These are phyloP conservation scores for Wallacemonas collosoma DNA, from an alignment of 208 protist species.

Conservation along the genomic window DNA sequence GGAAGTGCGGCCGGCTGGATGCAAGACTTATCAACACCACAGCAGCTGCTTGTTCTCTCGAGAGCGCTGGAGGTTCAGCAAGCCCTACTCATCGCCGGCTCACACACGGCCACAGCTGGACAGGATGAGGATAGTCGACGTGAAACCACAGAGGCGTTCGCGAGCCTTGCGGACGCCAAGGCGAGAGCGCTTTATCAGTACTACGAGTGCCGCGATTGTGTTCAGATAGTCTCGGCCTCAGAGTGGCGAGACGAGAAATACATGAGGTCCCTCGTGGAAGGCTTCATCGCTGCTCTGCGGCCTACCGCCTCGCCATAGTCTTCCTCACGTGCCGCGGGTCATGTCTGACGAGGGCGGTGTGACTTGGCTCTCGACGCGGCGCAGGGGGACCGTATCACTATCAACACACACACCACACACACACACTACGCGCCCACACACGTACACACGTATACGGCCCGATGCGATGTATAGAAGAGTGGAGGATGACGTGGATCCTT, in stretches of 20 bases:
- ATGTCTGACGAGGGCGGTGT: no score
- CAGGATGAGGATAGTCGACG: neutral
- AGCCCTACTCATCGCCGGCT: neutral
- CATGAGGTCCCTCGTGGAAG: neutral
- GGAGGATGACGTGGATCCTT: no score
- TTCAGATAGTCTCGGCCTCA: neutral
- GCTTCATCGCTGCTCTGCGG: slow-evolving; percentile 5
- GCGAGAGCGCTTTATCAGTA: neutral
- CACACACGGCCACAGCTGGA: slow-evolving; percentile 1
- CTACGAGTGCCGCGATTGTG: neutral
- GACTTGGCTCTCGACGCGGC: no score
- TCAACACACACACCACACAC: neutral
- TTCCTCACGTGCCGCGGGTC: no score
- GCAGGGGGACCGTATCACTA: neutral
- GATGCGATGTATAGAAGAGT: no score
- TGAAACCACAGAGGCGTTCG: neutral
- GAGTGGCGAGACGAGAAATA: neutral
- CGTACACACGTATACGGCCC: no score
- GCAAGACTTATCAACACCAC: slow-evolving; percentile 1
- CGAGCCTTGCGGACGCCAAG: neutral
- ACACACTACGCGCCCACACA: no score
- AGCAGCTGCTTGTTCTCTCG: slow-evolving; percentile 9
- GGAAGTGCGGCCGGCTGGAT: slow-evolving; percentile 5
- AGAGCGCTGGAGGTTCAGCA: neutral
- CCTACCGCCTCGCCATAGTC: neutral